Conservation (phyloP, 2,329 filamentous ascomycete genomes). For the Xylaria sp. region DNA sequence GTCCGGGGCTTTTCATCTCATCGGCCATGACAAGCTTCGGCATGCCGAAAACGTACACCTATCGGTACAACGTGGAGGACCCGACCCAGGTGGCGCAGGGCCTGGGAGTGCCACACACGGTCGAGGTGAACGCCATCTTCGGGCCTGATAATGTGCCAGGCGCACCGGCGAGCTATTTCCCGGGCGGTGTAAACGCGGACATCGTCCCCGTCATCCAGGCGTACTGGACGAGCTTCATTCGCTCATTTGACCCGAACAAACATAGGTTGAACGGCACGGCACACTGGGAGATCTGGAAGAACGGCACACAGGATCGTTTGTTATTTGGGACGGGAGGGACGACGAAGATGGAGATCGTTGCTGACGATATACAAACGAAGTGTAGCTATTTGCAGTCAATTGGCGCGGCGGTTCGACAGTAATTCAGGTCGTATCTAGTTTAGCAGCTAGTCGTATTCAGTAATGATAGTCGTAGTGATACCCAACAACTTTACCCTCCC, state of each 20-base stretch:
- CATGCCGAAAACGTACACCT: conserved; percentile 67
- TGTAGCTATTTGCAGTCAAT: conserved; percentile 63
- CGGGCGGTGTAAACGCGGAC: conserved; percentile 61
- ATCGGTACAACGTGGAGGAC: conserved; percentile 75
- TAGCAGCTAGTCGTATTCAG: not conserved
- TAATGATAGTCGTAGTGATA: conserved; percentile 12
- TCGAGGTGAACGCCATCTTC: conserved; percentile 74
- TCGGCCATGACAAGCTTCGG: conserved; percentile 45
- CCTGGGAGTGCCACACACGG: conserved; percentile 72
- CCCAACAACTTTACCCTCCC: not conserved
- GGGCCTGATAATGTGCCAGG: conserved; percentile 64
- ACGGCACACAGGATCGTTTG: conserved; percentile 50
- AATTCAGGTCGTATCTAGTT: conserved; percentile 3
- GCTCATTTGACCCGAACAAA: conserved; percentile 71
- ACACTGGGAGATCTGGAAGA: conserved; percentile 43
- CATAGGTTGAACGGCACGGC: conserved; percentile 41
- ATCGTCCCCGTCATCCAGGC: conserved; percentile 71
- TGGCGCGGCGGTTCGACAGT: conserved; percentile 60
- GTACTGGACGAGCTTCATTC: conserved; percentile 81
- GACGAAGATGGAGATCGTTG: conserved; percentile 57
- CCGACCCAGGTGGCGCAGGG: conserved; percentile 62
- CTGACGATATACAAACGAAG: conserved; percentile 51
- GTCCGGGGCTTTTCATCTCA: conserved; percentile 68
- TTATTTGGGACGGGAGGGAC: conserved; percentile 56
- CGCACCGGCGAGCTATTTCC: conserved; percentile 65